Percentiles rank a stretch among this genome's conserved stretches.
Evolutionary conservation across 441 rosid species (phyloP).

Genomic region (Corymbia citriodora): DNA sequence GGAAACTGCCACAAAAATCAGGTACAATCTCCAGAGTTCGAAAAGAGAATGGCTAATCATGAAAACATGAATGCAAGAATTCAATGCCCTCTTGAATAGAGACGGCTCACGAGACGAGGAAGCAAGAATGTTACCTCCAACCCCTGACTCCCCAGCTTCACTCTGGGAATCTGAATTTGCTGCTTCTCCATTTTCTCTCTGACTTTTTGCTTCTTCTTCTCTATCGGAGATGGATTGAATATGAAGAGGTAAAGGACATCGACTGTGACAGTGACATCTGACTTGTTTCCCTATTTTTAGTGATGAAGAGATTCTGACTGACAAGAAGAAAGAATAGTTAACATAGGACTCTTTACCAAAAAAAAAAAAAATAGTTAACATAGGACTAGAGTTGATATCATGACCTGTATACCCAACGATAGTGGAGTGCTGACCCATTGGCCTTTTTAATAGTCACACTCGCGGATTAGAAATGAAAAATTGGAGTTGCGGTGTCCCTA

Average conservation of each 20-base stretch:
- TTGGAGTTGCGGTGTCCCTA: background rate
- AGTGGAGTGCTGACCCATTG: background rate
- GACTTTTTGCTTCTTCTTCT: background rate
- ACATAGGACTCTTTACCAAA: background rate
- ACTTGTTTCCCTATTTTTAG: background rate
- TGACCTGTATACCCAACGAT: background rate
- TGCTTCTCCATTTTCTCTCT: background rate
- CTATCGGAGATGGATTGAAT: background rate
- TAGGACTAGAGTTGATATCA: no score
- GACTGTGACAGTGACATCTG: background rate
- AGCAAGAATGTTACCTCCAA: constrained; percentile 16
- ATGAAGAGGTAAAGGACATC: background rate
- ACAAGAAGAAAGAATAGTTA: background rate
- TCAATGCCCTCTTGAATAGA: background rate
- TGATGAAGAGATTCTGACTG: background rate
- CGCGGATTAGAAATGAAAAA: background rate
- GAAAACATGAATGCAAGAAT: background rate
- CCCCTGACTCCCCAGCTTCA: constrained; percentile 33
- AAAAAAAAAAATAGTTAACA: no score
- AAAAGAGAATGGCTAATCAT: background rate
- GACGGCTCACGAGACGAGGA: background rate
- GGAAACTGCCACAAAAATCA: background rate
- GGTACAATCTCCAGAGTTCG: background rate
- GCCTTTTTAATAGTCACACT: background rate
- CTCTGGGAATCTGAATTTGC: constrained; percentile 11